A percentile compares a stretch with the other conserved stretches of the same genome.
phyloP scores from a whole-genome alignment of 2,329 filamentous ascomycete genomes.

The Purpureocillium lavendulum region DNA sequence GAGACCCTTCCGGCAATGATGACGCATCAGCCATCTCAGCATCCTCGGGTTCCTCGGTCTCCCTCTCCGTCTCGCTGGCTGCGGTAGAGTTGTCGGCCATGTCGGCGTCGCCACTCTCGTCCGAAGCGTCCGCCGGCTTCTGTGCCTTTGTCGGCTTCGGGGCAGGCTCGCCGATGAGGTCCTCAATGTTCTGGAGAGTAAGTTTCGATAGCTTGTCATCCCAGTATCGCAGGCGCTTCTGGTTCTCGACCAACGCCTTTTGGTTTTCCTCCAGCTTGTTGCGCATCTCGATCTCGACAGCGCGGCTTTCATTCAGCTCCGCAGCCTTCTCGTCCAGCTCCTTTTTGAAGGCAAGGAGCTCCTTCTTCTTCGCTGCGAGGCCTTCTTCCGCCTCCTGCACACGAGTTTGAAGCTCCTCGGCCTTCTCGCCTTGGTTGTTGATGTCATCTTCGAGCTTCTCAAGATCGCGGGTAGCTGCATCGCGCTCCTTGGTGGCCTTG shows the following conservation, averaged over 20 bases:
- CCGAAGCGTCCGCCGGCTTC: conserved; percentile 15
- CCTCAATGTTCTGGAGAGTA: conserved; percentile 69
- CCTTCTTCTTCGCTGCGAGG: conserved; percentile 69
- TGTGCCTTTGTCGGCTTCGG: conserved; percentile 17
- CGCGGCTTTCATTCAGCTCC: conserved; percentile 82
- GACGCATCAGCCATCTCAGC: conserved; percentile 14
- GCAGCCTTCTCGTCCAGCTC: conserved; percentile 80
- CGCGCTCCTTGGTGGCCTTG: conserved; percentile 73
- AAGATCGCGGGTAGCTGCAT: conserved; percentile 61
- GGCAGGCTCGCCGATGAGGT: conserved; percentile 40
- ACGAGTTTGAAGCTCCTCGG: conserved; percentile 61
- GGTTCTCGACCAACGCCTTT: conserved; percentile 78
- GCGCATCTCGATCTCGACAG: conserved; percentile 92
- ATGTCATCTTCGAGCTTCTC: conserved; percentile 74
- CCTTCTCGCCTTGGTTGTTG: conserved; percentile 65
- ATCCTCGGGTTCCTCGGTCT: conserved; percentile 8
- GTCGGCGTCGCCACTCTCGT: conserved; percentile 16
- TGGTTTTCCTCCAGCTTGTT: conserved; percentile 97
- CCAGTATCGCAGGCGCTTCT: conserved; percentile 79
- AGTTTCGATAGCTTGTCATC: conserved; percentile 84
- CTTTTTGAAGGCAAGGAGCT: conserved; percentile 69
- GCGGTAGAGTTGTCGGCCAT: conserved; percentile 2
- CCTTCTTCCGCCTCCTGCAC: conserved; percentile 78
- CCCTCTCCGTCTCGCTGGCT: neutral
- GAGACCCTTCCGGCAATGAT: conserved; percentile 4